Base-by-base conservation (phyloP, 371 early-diverging fungal species). In the Mucor velutinosus region DNA sequence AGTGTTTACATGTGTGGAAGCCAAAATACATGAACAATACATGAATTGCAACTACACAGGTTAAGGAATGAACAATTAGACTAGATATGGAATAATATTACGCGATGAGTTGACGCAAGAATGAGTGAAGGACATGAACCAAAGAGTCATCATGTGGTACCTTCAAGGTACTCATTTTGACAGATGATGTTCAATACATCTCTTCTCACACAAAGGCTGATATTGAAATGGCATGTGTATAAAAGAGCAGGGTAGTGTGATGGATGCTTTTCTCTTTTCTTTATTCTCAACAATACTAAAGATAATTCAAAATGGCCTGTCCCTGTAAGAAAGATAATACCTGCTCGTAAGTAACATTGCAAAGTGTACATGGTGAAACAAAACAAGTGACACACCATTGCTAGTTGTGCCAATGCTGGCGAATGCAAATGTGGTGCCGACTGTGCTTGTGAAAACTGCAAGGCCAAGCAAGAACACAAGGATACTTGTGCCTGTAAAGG, bases 271-370 rank as follows among this genome's bases (percentile, higher is more conserved):
- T 56, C 41, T 58, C 23, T 59, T 64, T 55, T 49, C 27, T 60
- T 58, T 64, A 29, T 57, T 30, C 15, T 32, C 35, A 25, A 32
- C n/a, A 27, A 21, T 21, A 51, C 47, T 37, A 27, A 37, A 56
- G 21, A 63, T 39, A 27, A 33, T n/a, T 37, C 11, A 68, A 65
- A 61, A 72, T 72, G 73, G 62, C 69, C 30, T 72, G 73, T 56
- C 73, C 73, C 21, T 72, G 73, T 68, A 69, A 49, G 10, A 63
- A 68, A 68, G 45, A 68, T 47, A 49, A 62, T 1, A 61, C 56
- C 23, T 70, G 71, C 63, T 57, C 51, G 71, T 70, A 70, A 70
- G 71, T 66, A 7, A 25, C 8, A 2, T 35, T 29, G 23, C 4
- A 0, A 4, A 27, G n/a, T 8, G 27, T 14, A 19, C 14, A 23